Conservation (phyloP, 805 yeast genomes). For the Barnettozyma californica region DNA sequence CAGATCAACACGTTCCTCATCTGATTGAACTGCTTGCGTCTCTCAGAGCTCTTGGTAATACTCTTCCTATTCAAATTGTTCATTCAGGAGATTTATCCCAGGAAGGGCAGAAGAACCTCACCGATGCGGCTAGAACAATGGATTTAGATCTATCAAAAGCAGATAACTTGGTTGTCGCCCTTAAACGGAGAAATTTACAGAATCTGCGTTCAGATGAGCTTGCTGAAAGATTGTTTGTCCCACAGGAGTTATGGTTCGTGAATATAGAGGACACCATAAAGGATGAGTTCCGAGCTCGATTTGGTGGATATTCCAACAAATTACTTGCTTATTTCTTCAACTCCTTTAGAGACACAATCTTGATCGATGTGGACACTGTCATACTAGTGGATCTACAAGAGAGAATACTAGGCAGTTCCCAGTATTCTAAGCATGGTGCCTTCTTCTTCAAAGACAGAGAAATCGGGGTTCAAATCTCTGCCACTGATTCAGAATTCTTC, state of each 20-base stretch:
- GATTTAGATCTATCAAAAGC: neutral
- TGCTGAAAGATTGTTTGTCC: slow-evolving; percentile 19
- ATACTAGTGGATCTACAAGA: slow-evolving; percentile 35
- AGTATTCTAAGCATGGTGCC: slow-evolving; percentile 31
- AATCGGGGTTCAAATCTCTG: slow-evolving; percentile 23
- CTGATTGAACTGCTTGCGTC: slow-evolving; percentile 34
- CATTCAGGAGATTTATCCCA: slow-evolving; percentile 31
- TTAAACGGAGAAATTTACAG: neutral
- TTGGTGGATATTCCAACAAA: slow-evolving; percentile 39
- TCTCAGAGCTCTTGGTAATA: slow-evolving; percentile 30
- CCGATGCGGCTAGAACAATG: slow-evolving; percentile 21
- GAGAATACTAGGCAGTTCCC: slow-evolving; percentile 27
- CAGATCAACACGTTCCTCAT: slow-evolving; percentile 25
- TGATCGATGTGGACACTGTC: slow-evolving; percentile 49
- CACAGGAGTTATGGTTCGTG: slow-evolving; percentile 37
- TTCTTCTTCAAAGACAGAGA: slow-evolving; percentile 45
- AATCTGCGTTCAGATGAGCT: slow-evolving; percentile 18
- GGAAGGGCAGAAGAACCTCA: slow-evolving; percentile 27
- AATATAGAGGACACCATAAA: slow-evolving; percentile 25
- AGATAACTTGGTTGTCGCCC: neutral
- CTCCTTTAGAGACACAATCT: slow-evolving; percentile 42
- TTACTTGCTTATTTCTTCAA: slow-evolving; percentile 43
- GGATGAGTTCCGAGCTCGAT: slow-evolving; percentile 18
- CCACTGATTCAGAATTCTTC: slow-evolving; percentile 33
- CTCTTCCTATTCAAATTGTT: slow-evolving; percentile 36